These are phyloP conservation scores for Thermothielavioides terrestris DNA, from an alignment of 495 filamentous ascomycete genomes.

Conservation along the genomic window DNA sequence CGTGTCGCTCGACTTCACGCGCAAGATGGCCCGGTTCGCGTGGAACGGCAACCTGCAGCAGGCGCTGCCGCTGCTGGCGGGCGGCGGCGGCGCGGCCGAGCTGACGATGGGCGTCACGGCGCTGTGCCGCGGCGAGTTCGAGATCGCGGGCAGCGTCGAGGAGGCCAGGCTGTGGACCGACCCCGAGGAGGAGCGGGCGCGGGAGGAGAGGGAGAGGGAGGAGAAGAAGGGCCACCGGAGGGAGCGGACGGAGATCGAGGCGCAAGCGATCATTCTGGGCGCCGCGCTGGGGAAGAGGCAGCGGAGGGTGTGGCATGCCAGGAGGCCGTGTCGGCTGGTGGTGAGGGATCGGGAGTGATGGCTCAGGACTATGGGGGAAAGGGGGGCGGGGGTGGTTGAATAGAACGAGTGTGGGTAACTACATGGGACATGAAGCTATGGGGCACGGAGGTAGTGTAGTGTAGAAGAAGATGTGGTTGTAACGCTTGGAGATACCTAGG, in stretches of 20 bases:
- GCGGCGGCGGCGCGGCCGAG: slow-evolving; percentile 45
- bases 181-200: slow-evolving; percentile 72
- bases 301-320: slow-evolving; percentile 64
- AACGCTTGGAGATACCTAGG: too few relatives aligned
- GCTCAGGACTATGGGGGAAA: too few relatives aligned
- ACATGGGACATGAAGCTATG: too few relatives aligned
- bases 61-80: slow-evolving; percentile 50
- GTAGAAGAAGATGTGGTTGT: too few relatives aligned
- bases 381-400: not conserved
- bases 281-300: slow-evolving; percentile 48
- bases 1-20: slow-evolving; percentile 73
- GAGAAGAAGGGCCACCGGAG: slow-evolving; percentile 15
- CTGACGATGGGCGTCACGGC: slow-evolving; percentile 58
- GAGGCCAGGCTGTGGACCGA: slow-evolving; percentile 50
- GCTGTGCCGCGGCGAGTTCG: slow-evolving; percentile 72
- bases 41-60: slow-evolving; percentile 82
- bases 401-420: not conserved
- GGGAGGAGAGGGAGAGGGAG: slow-evolving; percentile 49
- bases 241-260: slow-evolving; percentile 34
- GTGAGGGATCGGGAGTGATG: slow-evolving; percentile 38
- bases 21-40: slow-evolving; percentile 53
- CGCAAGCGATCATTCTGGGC: slow-evolving; percentile 43
- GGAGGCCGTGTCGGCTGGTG: slow-evolving; percentile 54
- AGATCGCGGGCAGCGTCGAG: slow-evolving; percentile 72
- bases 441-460: too few relatives aligned